Base-by-base conservation (phyloP, 2,329 filamentous ascomycete species). In the Hypoxylon sp. region DNA sequence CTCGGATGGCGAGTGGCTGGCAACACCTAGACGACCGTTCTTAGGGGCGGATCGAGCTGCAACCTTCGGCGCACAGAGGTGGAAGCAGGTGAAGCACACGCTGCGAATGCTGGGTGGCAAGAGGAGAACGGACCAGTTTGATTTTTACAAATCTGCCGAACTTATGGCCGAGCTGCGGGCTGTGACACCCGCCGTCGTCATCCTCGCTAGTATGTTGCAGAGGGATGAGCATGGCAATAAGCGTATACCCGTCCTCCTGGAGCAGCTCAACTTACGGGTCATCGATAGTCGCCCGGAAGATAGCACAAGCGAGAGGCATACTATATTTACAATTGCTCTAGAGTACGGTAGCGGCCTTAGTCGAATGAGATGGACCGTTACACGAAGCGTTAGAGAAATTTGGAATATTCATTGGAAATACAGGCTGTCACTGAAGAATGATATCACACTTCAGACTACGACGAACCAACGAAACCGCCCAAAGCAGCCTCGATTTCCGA, bases 151-250 rank as follows among this genome's bases (percentile, higher is more conserved):
- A 70, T 97, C 93, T 7, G 91, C 94, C 2, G 94, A 99, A 70
- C 78, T 99, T 35, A 93, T 99, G 83, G 94, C 94, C 1, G 94
- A 99, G 71, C 77, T 99, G 26, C 83, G 94, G 37, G 95, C 94
- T 31, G 94, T 91, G 44, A 91, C 92, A 1, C 94, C 94, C 3
- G 94, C 94, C 16, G 94, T 93, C 13, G 77, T 99, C 51, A 96
- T 99, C 72, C 77, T 99, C 42, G 94, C 94, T 5, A 97, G 92
- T 67, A 97, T 97, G 90, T 94, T 97, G 63, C 94, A 97, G 73
- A 83, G 94, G 49, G 94, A 99, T 63, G 94, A 99, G 71, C 90
- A 97, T 64, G 91, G 93, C 37, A 94, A 96, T 72, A 94, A 90
- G 73, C 86, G 92, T 51, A 96, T 99, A 49, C 94, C 94, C 0